phyloP scores from a whole-genome alignment of 495 filamentous ascomycete species.

The Neurospora sp. region DNA sequence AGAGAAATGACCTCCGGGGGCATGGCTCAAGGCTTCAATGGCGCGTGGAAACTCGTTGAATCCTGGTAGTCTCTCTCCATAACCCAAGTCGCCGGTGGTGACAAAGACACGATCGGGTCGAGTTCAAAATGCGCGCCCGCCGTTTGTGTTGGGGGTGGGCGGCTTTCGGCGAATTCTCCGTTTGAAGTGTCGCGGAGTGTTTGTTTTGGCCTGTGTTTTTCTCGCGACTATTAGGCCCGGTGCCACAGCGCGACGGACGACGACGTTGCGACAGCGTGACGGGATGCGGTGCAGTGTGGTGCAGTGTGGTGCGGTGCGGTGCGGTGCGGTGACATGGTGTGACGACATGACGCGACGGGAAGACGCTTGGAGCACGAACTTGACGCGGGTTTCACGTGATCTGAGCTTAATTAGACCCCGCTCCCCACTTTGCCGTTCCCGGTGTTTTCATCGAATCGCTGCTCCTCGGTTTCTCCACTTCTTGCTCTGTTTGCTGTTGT shows the following conservation, averaged over 20 bases:
- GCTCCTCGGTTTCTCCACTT: background rate
- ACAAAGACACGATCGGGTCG: background rate
- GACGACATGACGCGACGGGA: conserved; percentile 4
- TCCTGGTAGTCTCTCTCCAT: background rate
- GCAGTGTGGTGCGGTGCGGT: too few species aligned
- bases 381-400: conserved; percentile 10
- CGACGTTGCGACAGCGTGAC: background rate
- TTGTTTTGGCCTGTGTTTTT: background rate
- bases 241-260: background rate
- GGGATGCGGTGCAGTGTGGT: background rate
- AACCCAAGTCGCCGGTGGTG: background rate
- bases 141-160: background rate
- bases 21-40: conserved; percentile 16
- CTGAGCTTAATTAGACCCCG: background rate
- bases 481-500: conserved; percentile 1
- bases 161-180: background rate
- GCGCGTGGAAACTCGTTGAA: background rate
- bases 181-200: background rate
- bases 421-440: background rate
- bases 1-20: conserved; percentile 29
- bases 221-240: background rate
- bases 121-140: background rate
- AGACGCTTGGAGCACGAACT: conserved; percentile 3
- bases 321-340: background rate
- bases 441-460: conserved; percentile 1